Evolutionary conservation across 2,329 filamentous ascomycete species (phyloP).

Genomic region (Acephala macrosclerotiorum): DNA sequence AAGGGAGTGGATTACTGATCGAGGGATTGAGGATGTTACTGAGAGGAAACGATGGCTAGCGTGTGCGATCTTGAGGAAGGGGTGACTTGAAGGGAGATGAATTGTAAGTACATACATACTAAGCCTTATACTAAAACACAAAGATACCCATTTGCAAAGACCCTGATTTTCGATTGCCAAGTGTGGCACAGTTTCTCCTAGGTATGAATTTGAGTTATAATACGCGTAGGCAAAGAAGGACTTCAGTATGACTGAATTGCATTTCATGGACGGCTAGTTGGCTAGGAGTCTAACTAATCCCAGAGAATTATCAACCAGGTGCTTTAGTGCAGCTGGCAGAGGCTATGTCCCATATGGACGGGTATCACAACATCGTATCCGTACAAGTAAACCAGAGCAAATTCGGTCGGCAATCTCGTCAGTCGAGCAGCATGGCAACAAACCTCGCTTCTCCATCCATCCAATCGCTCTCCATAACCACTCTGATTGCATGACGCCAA

Average conservation of each 20-base stretch:
- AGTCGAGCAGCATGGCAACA: constrained; percentile 27
- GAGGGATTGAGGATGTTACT: constrained; percentile 66
- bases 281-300: too few species aligned
- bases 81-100: neutral
- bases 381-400: neutral
- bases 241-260: too few species aligned
- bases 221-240: too few species aligned
- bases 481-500: constrained; percentile 34
- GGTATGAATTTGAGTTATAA: neutral
- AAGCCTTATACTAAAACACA: neutral
- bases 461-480: constrained; percentile 38
- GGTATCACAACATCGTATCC: too few species aligned
- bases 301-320: too few species aligned
- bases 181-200: neutral
- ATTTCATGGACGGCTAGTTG: too few species aligned
- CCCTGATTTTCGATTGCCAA: neutral
- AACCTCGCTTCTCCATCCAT: constrained; percentile 43
- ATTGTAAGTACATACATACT: neutral
- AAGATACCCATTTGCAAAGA: neutral
- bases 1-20: constrained; percentile 66
- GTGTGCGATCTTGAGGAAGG: constrained; percentile 57
- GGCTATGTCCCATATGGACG: too few species aligned
- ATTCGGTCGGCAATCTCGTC: neutral
- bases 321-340: too few species aligned
- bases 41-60: constrained; percentile 76